Evolutionary conservation across 1,284 basidiomycete genomes (phyloP).

Genomic region (Pyrrhoderma noxium): DNA sequence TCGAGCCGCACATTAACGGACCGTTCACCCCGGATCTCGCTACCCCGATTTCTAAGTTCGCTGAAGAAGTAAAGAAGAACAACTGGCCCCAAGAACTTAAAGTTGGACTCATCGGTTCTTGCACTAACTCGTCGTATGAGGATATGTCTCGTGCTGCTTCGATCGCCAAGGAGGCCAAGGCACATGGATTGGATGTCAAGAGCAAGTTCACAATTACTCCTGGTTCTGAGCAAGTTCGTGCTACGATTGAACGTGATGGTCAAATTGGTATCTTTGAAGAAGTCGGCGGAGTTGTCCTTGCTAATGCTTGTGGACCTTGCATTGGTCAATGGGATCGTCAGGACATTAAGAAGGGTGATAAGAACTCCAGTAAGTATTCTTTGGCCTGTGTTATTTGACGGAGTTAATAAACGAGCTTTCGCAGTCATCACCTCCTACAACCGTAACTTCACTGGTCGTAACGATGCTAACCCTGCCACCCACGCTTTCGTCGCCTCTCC

Average conservation of each 20-base stretch:
- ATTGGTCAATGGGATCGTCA: conserved; percentile 99
- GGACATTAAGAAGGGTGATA: conserved; percentile 94
- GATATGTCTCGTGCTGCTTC: conserved; percentile 98
- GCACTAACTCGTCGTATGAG: conserved; percentile 99
- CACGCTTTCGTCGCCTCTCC: conserved; percentile 99
- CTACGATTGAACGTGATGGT: conserved; percentile 95
- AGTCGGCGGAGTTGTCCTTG: conserved; percentile 89
- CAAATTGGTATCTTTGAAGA: conserved; percentile 84
- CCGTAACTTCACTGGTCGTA: conserved; percentile 99
- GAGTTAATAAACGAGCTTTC: conserved; percentile 6
- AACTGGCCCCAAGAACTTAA: conserved; percentile 96
- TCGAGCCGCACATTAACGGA: conserved; percentile 99
- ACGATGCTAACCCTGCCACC: conserved; percentile 98
- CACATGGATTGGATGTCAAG: conserved; percentile 86
- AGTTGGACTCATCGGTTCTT: conserved; percentile 96
- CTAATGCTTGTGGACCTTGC: conserved; percentile 98
- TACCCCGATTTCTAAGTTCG: conserved; percentile 95
- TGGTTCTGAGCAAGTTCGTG: conserved; percentile 96
- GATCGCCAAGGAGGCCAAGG: conserved; percentile 84
- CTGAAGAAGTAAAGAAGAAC: conserved; percentile 89
- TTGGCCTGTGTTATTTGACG: conserved; percentile 13
- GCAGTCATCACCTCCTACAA: conserved; percentile 98
- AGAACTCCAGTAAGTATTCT: conserved; percentile 75
- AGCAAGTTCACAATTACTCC: conserved; percentile 97
- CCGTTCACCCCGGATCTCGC: conserved; percentile 97